Percentiles rank a stretch among this genome's conserved stretches.
phyloP scores from a whole-genome alignment of 169 alveolate species.

The Plasmodium berghei region DNA sequence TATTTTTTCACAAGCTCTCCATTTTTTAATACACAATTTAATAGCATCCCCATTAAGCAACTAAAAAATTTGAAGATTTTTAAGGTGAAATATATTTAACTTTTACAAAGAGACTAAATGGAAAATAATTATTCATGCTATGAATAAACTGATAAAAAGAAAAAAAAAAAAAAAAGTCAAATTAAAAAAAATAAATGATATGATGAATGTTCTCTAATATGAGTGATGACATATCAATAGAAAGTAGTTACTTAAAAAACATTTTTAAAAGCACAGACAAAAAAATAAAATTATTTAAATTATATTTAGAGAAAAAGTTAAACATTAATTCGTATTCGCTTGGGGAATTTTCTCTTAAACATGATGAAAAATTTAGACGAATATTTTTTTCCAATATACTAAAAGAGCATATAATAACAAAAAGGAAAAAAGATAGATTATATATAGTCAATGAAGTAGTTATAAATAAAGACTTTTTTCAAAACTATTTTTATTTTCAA shows the following conservation, averaged over 20 bases:
- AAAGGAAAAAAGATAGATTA: constrained; percentile 44
- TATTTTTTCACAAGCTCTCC: too few species aligned
- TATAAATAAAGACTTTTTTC: constrained; percentile 38
- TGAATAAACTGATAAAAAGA: too few species aligned
- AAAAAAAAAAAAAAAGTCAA: too few species aligned
- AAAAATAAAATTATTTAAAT: constrained; percentile 66
- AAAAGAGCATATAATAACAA: constrained; percentile 45
- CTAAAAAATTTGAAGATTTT: too few species aligned
- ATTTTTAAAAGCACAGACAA: constrained; percentile 61
- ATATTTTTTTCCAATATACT: constrained; percentile 25
- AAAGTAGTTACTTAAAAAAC: constrained; percentile 5
- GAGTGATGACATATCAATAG: neutral
- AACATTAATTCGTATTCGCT: constrained; percentile 36
- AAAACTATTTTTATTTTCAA: constrained; percentile 60
- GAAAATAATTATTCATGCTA: too few species aligned
- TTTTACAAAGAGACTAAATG: too few species aligned
- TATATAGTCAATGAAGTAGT: constrained; percentile 48
- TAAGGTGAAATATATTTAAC: too few species aligned
- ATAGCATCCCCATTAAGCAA: too few species aligned
- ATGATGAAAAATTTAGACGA: constrained; percentile 63
- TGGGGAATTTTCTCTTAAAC: constrained; percentile 63
- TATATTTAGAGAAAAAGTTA: constrained; percentile 37
- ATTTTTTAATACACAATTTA: too few species aligned
- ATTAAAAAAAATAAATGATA: neutral
- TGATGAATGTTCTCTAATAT: constrained; percentile 9